Conservation (phyloP, 257 asterid species). For the Ilex asprella region DNA sequence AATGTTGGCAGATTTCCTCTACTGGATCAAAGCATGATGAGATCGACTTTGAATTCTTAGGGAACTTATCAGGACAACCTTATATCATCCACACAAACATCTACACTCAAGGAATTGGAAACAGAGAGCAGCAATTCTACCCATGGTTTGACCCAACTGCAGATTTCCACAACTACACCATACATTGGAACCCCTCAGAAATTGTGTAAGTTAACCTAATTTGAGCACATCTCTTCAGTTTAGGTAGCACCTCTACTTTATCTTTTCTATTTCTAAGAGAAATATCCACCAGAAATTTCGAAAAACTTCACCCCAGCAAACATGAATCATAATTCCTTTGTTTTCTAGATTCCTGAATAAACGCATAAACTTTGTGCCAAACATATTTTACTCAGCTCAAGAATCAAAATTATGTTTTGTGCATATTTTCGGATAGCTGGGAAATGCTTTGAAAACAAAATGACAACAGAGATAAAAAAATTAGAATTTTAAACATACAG, state of each 20-base stretch:
- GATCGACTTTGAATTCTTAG: constrained; percentile 12
- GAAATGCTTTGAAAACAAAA: background rate
- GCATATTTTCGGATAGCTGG: background rate
- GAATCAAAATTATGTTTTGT: background rate
- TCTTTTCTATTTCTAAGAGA: no score
- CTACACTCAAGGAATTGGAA: constrained; percentile 24
- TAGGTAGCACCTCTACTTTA: no score
- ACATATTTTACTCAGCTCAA: background rate
- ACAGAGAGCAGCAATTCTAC: constrained; percentile 65
- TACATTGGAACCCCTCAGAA: constrained; percentile 50
- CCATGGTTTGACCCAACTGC: constrained; percentile 75
- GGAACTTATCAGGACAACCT: constrained; percentile 22
- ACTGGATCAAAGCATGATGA: constrained; percentile 9
- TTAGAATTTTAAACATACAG: no score
- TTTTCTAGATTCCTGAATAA: no score
- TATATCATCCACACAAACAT: constrained; percentile 20
- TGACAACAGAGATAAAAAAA: background rate
- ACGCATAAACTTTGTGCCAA: background rate
- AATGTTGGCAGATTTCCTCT: constrained; percentile 4
- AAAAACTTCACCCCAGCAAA: no score
- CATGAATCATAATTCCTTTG: no score
- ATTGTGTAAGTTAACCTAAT: constrained; percentile 42
- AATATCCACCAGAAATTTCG: no score
- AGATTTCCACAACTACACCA: constrained; percentile 73
- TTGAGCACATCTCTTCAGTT: background rate